A percentile compares a stretch with the other conserved stretches of the same genome.
phyloP scores from a whole-genome alignment of 2,329 filamentous ascomycete species.

The Lasiodiplodia gonubiensis region DNA sequence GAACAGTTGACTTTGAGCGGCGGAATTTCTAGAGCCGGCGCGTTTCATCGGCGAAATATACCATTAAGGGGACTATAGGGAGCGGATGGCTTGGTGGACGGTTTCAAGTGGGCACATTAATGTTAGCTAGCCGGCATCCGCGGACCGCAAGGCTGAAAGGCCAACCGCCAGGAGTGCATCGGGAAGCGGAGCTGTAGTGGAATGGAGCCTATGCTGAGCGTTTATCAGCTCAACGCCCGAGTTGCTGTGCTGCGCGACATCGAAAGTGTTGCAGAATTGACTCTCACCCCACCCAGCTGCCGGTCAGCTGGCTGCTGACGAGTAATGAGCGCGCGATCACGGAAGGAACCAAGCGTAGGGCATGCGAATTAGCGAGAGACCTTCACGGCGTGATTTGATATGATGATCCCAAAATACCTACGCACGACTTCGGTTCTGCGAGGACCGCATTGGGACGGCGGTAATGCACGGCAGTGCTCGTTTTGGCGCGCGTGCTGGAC shows the following conservation, averaged over 20 bases:
- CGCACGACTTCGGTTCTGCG: neutral
- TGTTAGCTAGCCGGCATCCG: conserved; percentile 3
- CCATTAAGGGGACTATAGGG: conserved; percentile 15
- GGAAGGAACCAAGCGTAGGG: neutral
- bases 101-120: conserved; percentile 22
- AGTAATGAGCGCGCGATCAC: conserved; percentile 6
- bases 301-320: conserved; percentile 7
- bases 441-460: neutral
- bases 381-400: conserved; percentile 15
- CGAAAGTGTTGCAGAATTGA: conserved; percentile 5
- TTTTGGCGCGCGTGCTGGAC: conserved; percentile 12
- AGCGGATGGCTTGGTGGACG: neutral
- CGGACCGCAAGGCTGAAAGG: conserved; percentile 8
- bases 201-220: conserved; percentile 7
- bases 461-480: neutral
- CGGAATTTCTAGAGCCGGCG: conserved; percentile 20
- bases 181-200: neutral
- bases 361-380: conserved; percentile 11
- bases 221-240: neutral
- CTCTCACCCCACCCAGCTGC: neutral
- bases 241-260: neutral
- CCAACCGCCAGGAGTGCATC: neutral
- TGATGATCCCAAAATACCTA: neutral
- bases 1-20: conserved; percentile 11
- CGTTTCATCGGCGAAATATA: conserved; percentile 25